Evolutionary conservation across 2,329 filamentous ascomycete genomes (phyloP), one percentile per base, ranked within the genome.

Genomic region (Hypoxylon sp.): DNA sequence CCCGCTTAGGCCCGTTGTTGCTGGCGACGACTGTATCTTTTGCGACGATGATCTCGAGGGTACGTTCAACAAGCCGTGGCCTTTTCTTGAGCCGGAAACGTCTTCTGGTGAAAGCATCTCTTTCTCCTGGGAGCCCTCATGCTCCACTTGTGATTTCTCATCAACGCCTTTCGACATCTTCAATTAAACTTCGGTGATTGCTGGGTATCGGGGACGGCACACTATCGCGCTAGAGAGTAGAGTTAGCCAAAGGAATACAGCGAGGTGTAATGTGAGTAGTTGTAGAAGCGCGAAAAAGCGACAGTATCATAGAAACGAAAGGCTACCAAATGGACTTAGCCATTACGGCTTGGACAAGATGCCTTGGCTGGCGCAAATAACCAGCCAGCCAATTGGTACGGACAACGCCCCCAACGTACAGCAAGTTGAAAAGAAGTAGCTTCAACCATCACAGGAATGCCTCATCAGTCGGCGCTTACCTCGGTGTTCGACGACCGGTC

Each of bases 41-140:
- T 85, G 86, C 32, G 87, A 89, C 44, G 87, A 89, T 48, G 87
- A 87, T 78, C 86, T 83, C 44, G 87, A 89, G 14, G 87, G 86
- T 40, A 89, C 84, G 77, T 85, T 81, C 40, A 90, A 80, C 42
- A 86, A 81, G 33, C 81, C 79, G 52, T 83, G 82, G 61, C 81
- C 81, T 74, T 70, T 75, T 64, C 69, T 69, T 28, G 70, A 64
- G 54, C 56, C 63, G 8, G 70, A 59, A 33, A 53, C 70, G 51
- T 74, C 71, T 33, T 70, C 71, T 32, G 70, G 63, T 48, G 69
- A 55, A 46, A 67, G 36, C 40, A 68, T 68, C 55, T 71, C 70
- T 64, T 72, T 75, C 55, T 73, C 73, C 57, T 71, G 70, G 14
- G 69, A 69, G 32, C 56, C 68, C 44, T 69, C 66, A 65, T 74